These are phyloP conservation scores for Carex parvula DNA, from an alignment of 176 grass and related monocot genomes.

Conservation along the genomic window DNA sequence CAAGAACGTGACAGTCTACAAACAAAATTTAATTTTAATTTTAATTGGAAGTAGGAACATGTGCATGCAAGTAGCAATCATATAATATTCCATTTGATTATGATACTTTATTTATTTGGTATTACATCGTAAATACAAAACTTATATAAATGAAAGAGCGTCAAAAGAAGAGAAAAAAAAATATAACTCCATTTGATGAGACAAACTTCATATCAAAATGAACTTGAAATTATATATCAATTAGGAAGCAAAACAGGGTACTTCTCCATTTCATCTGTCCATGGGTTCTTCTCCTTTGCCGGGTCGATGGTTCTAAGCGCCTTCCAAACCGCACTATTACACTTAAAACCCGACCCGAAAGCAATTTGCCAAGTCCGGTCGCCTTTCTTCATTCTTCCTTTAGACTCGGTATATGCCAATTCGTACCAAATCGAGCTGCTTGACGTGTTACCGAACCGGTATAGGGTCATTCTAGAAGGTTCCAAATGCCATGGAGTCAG, in stretches of 20 bases:
- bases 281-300: conserved; percentile 37
- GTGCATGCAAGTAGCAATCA: neutral
- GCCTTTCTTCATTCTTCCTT: conserved; percentile 34
- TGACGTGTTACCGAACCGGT: conserved; percentile 40
- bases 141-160: neutral
- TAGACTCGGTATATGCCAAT: conserved; percentile 28
- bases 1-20: neutral
- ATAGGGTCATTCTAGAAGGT: conserved; percentile 36
- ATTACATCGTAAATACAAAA: neutral
- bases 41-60: neutral
- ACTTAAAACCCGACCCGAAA: conserved; percentile 43
- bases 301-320: conserved; percentile 30
- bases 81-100: neutral
- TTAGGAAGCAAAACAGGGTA: conserved; percentile 32
- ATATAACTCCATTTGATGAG: too few relatives aligned
- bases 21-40: neutral
- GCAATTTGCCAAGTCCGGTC: conserved; percentile 38
- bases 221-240: conserved; percentile 14
- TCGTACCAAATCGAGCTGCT: conserved; percentile 44
- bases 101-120: neutral
- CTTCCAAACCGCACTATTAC: conserved; percentile 47
- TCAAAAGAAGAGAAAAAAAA: neutral
- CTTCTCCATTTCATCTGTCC: conserved; percentile 31
- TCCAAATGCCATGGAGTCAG: conserved; percentile 30
- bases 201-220: too few relatives aligned